Evolutionary conservation across 2,329 filamentous ascomycete species (phyloP).

Genomic region (Aureobasidium sp.): DNA sequence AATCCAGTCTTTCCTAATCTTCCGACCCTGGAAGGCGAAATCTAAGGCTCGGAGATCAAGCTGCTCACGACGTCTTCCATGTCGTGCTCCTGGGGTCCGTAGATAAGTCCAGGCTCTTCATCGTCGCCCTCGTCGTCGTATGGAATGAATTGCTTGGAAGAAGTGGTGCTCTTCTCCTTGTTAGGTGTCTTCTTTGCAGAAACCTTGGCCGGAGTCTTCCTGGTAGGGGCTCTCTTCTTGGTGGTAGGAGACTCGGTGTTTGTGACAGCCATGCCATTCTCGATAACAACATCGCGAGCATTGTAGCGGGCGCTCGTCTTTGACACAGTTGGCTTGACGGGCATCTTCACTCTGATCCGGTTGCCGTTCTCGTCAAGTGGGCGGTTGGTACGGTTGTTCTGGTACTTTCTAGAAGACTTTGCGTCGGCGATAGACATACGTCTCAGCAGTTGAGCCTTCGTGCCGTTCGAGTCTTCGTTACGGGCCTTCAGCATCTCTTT

Average conservation of each 20-base stretch:
- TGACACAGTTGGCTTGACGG: not conserved
- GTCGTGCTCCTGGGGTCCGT: not conserved
- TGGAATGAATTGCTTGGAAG: not conserved
- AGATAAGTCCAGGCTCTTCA: not conserved
- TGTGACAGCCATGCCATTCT: not conserved
- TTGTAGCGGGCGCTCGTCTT: not conserved
- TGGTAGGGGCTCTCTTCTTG: not conserved
- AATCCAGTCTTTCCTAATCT: not conserved
- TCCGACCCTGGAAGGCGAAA: not conserved
- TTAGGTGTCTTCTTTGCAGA: not conserved
- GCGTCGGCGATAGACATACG: conserved; percentile 23
- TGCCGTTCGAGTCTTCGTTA: conserved; percentile 19
- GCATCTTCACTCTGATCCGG: not conserved
- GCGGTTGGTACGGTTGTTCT: not conserved
- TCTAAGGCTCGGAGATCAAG: not conserved
- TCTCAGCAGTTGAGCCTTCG: conserved; percentile 19
- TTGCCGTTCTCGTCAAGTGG: not conserved
- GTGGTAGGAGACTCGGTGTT: not conserved
- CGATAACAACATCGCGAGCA: conserved; percentile 1
- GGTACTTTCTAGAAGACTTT: conserved; percentile 5
- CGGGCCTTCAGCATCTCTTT: conserved; percentile 20
- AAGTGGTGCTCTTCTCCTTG: not conserved
- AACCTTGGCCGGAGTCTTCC: not conserved
- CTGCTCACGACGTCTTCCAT: not conserved
- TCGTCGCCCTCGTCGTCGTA: not conserved